Evolutionary conservation across 78 protist genomes (phyloP).

Genomic region (Emiliania huxleyi): DNA sequence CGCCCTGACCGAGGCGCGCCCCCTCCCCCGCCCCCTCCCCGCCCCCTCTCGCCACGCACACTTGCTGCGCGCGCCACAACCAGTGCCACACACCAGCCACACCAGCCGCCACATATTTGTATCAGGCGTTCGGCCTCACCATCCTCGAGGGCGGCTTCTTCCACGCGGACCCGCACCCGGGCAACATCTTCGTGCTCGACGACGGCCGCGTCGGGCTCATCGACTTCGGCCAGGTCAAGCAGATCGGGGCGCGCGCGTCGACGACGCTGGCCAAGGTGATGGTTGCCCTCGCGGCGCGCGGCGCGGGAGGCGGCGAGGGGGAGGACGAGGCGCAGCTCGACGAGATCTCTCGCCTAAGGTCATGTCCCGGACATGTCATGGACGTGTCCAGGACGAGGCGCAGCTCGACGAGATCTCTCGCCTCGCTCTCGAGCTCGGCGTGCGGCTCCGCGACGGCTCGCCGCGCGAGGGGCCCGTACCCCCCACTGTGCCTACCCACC

Average conservation of each 20-base stretch:
- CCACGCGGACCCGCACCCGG: conserved; percentile 67
- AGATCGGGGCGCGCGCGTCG: background rate
- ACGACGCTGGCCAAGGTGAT: background rate
- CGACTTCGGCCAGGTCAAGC: conserved; percentile 62
- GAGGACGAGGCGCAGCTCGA: too few relatives aligned
- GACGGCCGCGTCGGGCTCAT: conserved; percentile 63
- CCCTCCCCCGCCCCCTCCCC: too few relatives aligned
- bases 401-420: background rate
- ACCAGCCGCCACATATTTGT: too few relatives aligned
- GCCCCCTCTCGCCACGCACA: too few relatives aligned
- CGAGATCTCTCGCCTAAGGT: too few relatives aligned
- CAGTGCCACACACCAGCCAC: too few relatives aligned
- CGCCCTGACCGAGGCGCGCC: conserved; percentile 26
- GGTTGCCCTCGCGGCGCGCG: conserved; percentile 22
- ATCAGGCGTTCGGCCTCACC: conserved; percentile 52
- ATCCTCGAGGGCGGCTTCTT: conserved; percentile 43
- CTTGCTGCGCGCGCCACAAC: too few relatives aligned
- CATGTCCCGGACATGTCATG: too few relatives aligned
- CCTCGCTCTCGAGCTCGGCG: conserved; percentile 26
- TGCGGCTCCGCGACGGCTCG: background rate
- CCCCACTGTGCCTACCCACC: too few relatives aligned
- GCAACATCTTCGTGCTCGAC: conserved; percentile 49
- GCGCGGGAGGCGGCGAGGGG: too few relatives aligned
- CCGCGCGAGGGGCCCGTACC: too few relatives aligned
- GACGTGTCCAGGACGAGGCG: too few relatives aligned